Conservation (phyloP, 2,329 filamentous ascomycete species). For the Alternaria hordeiaustralica region DNA sequence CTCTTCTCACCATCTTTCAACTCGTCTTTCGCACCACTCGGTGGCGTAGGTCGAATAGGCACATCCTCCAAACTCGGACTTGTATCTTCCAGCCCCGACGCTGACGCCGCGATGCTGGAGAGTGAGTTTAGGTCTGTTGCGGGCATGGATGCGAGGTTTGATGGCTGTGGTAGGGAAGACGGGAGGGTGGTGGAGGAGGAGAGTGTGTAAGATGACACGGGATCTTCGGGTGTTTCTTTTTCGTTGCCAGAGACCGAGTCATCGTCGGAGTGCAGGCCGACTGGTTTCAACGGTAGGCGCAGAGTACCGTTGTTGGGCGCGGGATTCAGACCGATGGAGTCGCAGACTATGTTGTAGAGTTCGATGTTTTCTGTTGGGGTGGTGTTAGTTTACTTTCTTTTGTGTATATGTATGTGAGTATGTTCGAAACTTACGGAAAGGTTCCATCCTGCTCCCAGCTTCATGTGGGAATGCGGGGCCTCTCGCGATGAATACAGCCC, state of each 20-base stretch:
- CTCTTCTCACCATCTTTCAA: not conserved
- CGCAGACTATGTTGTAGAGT: conserved; percentile 93
- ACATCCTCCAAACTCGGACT: conserved; percentile 9
- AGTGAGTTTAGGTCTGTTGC: conserved; percentile 17
- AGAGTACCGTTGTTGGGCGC: conserved; percentile 88
- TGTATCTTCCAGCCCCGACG: conserved; percentile 28
- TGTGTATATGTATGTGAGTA: not conserved
- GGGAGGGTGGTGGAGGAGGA: conserved; percentile 12
- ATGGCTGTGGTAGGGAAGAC: not conserved
- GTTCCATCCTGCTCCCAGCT: conserved; percentile 77
- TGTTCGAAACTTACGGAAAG: conserved; percentile 90
- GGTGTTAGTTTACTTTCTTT: conserved; percentile 31
- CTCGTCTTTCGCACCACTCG: conserved; percentile 13
- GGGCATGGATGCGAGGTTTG: conserved; percentile 24
- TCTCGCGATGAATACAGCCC: conserved; percentile 90
- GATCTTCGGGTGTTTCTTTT: conserved; percentile 62
- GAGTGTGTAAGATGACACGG: conserved; percentile 35
- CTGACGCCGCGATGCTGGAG: conserved; percentile 30
- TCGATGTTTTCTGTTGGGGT: conserved; percentile 80
- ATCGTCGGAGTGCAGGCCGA: conserved; percentile 65
- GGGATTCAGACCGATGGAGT: conserved; percentile 77
- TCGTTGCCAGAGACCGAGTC: conserved; percentile 46
- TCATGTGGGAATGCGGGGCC: conserved; percentile 91
- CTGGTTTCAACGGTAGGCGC: conserved; percentile 69
- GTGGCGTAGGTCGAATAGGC: conserved; percentile 4